Percentiles rank a stretch among this genome's conserved stretches.
These are phyloP conservation scores for Scorias spongiosa DNA, from an alignment of 2,329 filamentous ascomycete genomes.

Conservation along the genomic window DNA sequence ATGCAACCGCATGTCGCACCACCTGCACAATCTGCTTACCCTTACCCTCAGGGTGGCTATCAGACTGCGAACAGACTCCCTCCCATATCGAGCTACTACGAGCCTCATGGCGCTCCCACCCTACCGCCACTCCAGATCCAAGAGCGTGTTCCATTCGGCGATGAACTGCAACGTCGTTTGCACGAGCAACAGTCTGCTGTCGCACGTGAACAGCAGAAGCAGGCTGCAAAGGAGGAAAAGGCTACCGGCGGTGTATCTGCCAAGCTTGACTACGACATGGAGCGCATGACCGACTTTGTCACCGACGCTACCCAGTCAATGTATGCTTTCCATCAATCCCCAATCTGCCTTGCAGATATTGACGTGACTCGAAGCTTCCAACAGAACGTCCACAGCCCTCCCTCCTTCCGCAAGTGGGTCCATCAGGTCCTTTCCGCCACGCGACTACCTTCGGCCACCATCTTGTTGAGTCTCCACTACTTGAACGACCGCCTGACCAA, in stretches of 20 bases:
- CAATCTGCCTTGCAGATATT: constrained; percentile 45
- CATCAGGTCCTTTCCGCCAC: constrained; percentile 82
- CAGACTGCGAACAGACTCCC: constrained; percentile 17
- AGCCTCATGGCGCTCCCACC: constrained; percentile 28
- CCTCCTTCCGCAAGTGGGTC: constrained; percentile 81
- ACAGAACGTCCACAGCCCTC: constrained; percentile 45
- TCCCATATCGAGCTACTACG: constrained; percentile 26
- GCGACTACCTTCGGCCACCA: constrained; percentile 76
- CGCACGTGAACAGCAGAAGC: constrained; percentile 25
- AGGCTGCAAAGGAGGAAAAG: constrained; percentile 43
- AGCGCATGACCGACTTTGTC: constrained; percentile 89
- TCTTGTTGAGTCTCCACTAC: constrained; percentile 80
- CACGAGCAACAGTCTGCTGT: constrained; percentile 19
- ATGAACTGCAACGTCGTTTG: constrained; percentile 22
- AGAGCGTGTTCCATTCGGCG: constrained; percentile 22
- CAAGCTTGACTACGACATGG: constrained; percentile 92
- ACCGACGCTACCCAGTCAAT: constrained; percentile 71
- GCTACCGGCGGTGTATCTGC: constrained; percentile 76
- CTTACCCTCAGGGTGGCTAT: constrained; percentile 13
- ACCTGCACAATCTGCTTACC: constrained; percentile 14
- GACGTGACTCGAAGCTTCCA: constrained; percentile 48
- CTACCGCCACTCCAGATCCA: constrained; percentile 33
- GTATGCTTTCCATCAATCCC: constrained; percentile 43
- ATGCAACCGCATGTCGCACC: constrained; percentile 22
- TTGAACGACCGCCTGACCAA: constrained; percentile 57